Base-by-base conservation (phyloP, 2,329 filamentous ascomycete species). In the Dothistroma septosporum region DNA sequence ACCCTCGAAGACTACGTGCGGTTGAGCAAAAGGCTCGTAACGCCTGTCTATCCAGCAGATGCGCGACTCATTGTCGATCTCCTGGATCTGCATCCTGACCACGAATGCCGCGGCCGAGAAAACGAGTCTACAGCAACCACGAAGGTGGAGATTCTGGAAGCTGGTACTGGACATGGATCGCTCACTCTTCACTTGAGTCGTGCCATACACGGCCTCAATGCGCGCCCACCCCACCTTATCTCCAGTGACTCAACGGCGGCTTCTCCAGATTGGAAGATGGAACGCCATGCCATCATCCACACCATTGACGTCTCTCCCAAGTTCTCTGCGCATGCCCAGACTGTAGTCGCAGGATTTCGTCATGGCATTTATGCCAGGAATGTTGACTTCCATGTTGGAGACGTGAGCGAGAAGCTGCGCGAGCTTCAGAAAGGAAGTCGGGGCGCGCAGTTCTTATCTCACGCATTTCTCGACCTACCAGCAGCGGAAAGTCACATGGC, bases 111-210 rank as follows among this genome's bases (percentile, higher is more conserved):
- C 16, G 50, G 35, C 8, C 10, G 16, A 28, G 16, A 24, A 1
- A 9, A 7, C 21, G 24, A 28, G 6, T 24, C 50, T 7, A n/a
- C 21, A 6, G 24, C 12, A 28, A n/a, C n/a, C 12, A 35, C 50
- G 31, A 53, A 28, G 16, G 74, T 92, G 12, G 88, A 93, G 71
- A 89, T 94, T 49, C 86, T 94, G 56, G 91, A 94, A 75, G 90
- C 90, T 52, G 90, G 91, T 16, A 94, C 90, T 3, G 91, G 90
- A n/a, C 89, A 92, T 79, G 91, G 90, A 60, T 87, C 87, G 35
- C 76, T 94, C 60, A 93, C 90, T 0, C 75, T 94, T 4, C 85
- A 92, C 70, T 80, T 94, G 22, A 86, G 89, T 32, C 83, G 89
- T 56, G 89, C 89, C 2, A 84, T 94, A 50, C 88, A 92, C 71